Conservation (phyloP, 495 filamentous ascomycete species). For the Glonium stellatum region DNA sequence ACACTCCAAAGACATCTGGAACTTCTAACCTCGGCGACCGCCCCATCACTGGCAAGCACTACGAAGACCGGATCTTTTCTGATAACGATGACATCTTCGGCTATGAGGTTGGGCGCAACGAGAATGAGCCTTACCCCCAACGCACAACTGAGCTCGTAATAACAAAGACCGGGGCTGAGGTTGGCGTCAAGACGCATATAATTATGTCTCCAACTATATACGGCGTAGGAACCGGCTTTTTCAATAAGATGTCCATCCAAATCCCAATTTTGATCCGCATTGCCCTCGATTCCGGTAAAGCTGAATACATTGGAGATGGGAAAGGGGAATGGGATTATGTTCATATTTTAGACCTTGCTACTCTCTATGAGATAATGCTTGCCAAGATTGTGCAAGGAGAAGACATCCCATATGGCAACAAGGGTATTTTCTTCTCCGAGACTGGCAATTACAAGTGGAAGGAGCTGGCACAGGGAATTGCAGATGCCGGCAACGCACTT, state of each 20-base stretch:
- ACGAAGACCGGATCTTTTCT: conserved; percentile 35
- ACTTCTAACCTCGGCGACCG: conserved; percentile 44
- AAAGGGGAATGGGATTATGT: conserved; percentile 43
- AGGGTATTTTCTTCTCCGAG: conserved; percentile 42
- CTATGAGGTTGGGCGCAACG: conserved; percentile 37
- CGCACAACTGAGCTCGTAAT: conserved; percentile 44
- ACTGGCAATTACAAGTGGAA: conserved; percentile 39
- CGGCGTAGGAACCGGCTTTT: conserved; percentile 41
- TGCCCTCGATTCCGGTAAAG: conserved; percentile 30
- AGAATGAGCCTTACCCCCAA: conserved; percentile 36
- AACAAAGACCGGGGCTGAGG: conserved; percentile 36
- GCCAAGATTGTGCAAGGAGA: conserved; percentile 18
- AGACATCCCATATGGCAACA: conserved; percentile 37
- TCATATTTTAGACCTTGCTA: conserved; percentile 43
- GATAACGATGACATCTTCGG: conserved; percentile 41
- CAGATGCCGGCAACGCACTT: conserved; percentile 32
- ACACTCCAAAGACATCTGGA: conserved; percentile 33
- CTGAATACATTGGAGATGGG: conserved; percentile 37
- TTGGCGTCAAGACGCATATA: conserved; percentile 41
- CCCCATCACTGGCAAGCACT: conserved; percentile 35
- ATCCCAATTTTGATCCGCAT: conserved; percentile 32
- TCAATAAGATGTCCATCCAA: conserved; percentile 41
- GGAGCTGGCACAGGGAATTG: conserved; percentile 36
- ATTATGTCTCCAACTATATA: conserved; percentile 47
- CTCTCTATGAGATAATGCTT: conserved; percentile 36